These are phyloP conservation scores for Exserohilum rostratum DNA, from an alignment of 2,329 filamentous ascomycete species.

Conservation along the genomic window DNA sequence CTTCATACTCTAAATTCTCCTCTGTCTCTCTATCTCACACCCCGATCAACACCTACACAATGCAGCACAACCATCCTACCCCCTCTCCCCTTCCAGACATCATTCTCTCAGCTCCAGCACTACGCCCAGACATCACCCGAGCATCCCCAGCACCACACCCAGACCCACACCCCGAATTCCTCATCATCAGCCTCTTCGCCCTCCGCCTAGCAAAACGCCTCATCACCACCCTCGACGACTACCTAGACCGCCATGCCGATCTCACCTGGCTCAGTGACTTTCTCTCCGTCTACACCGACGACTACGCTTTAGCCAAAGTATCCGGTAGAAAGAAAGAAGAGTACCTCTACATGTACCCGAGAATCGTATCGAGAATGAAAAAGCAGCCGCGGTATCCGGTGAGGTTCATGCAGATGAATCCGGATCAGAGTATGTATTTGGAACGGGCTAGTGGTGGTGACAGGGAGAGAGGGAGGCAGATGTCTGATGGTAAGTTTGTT, in stretches of 20 bases:
- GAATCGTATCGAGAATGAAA: constrained; percentile 29
- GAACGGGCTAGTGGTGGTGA: neutral
- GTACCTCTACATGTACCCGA: constrained; percentile 23
- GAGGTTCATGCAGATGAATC: constrained; percentile 33
- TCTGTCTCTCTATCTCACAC: neutral
- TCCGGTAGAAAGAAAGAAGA: constrained; percentile 16
- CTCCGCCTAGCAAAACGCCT: constrained; percentile 27
- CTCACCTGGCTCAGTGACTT: constrained; percentile 28
- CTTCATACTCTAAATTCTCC: no score
- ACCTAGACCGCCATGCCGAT: constrained; percentile 20
- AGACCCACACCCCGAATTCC: constrained; percentile 21
- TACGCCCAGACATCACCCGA: no score
- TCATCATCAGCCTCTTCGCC: constrained; percentile 36
- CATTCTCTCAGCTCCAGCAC: neutral
- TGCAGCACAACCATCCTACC: neutral
- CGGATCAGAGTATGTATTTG: constrained; percentile 7
- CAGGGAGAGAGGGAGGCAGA: neutral
- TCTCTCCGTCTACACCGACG: constrained; percentile 17
- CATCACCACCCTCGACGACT: constrained; percentile 22
- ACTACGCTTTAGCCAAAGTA: constrained; percentile 27
- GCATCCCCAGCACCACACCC: no score
- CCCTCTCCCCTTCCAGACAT: constrained; percentile 5
- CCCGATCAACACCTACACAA: neutral
- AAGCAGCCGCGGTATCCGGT: constrained; percentile 26
- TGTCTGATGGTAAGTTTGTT: constrained; percentile 26